phyloP scores from a whole-genome alignment of 1,139 yeast genomes.

The Candida anutae region DNA sequence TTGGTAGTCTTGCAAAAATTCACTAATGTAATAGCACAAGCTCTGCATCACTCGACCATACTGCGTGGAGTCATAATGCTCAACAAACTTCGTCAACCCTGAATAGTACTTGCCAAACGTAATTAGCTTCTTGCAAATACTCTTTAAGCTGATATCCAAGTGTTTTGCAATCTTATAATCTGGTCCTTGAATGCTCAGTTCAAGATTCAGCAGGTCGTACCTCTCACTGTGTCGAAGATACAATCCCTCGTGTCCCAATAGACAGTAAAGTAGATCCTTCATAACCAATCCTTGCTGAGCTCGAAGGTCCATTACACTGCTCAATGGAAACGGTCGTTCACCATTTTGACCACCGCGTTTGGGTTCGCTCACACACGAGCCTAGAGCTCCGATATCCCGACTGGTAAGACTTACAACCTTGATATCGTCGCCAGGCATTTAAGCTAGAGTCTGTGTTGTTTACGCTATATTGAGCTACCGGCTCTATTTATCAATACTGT shows the following conservation, averaged over 20 bases:
- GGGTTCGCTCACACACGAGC: too few species aligned
- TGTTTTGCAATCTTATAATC: slow-evolving; percentile 67
- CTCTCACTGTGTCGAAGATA: slow-evolving; percentile 63
- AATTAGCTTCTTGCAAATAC: slow-evolving; percentile 56
- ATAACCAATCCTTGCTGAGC: slow-evolving; percentile 68
- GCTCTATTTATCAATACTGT: too few species aligned
- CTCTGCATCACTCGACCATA: slow-evolving; percentile 75
- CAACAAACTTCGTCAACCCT: slow-evolving; percentile 47
- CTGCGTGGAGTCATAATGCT: slow-evolving; percentile 42
- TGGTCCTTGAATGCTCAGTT: slow-evolving; percentile 51
- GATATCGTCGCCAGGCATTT: too few species aligned
- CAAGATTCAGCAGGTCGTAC: slow-evolving; percentile 38
- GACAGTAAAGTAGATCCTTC: slow-evolving; percentile 59
- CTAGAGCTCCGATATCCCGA: too few species aligned
- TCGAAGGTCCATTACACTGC: slow-evolving; percentile 33
- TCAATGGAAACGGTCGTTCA: slow-evolving; percentile 36
- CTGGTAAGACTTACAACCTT: too few species aligned
- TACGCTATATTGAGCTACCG: too few species aligned
- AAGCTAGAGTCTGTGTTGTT: too few species aligned
- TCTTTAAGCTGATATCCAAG: slow-evolving; percentile 68
- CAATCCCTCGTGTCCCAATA: slow-evolving; percentile 74
- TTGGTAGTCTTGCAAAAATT: slow-evolving; percentile 42
- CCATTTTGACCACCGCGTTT: too few species aligned
- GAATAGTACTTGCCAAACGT: slow-evolving; percentile 57
- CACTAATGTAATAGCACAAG: slow-evolving; percentile 53